Conservation (phyloP, 1,139 yeast species). For the Arxiozyma heterogenica region DNA sequence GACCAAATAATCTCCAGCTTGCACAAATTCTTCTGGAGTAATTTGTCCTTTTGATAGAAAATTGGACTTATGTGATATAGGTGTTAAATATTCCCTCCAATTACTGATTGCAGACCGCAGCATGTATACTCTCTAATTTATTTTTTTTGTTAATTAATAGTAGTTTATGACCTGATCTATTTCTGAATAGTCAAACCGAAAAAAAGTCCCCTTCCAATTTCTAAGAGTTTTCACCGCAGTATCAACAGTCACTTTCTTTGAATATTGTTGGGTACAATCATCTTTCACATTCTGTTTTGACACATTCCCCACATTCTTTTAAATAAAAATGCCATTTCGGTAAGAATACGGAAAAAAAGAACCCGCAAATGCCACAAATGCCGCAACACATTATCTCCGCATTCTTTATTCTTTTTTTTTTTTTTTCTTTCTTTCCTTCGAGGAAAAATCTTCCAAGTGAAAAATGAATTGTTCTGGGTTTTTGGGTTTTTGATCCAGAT, state of each 20-base stretch:
- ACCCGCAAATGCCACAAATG: too few relatives aligned
- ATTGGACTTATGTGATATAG: slow-evolving; percentile 74
- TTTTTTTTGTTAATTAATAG: background rate
- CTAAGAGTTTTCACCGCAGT: background rate
- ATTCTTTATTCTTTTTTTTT: too few relatives aligned
- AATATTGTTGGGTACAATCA: too few relatives aligned
- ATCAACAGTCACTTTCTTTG: background rate
- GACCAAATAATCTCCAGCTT: slow-evolving; percentile 86
- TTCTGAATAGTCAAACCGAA: background rate
- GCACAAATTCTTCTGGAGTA: slow-evolving; percentile 86
- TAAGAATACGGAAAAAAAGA: too few relatives aligned
- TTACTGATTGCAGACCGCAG: slow-evolving; percentile 71
- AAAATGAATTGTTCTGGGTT: too few relatives aligned
- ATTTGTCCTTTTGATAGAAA: slow-evolving; percentile 81
- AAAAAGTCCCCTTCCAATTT: background rate
- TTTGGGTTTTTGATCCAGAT: too few relatives aligned
- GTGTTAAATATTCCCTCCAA: slow-evolving; percentile 85
- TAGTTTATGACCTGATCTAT: background rate
- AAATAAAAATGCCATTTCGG: background rate
- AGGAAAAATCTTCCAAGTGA: background rate
- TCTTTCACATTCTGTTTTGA: background rate
- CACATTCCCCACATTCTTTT: background rate
- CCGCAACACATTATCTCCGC: too few relatives aligned
- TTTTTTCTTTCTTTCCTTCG: background rate
- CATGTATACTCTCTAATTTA: slow-evolving; percentile 16